phyloP scores from a whole-genome alignment of 495 filamentous ascomycete genomes.

The Xylaria intraflava region DNA sequence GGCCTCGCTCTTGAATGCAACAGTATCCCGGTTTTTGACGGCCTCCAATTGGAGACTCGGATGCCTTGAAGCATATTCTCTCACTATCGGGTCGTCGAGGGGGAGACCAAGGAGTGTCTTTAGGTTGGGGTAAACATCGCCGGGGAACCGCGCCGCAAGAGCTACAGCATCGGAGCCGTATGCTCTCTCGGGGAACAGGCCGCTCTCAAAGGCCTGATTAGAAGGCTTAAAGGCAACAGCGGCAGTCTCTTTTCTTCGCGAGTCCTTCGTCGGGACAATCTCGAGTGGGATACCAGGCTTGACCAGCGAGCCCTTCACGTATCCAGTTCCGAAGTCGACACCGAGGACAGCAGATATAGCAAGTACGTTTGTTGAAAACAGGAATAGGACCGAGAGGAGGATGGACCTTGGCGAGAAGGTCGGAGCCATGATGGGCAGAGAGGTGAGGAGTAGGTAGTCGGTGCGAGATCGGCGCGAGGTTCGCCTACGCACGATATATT shows the following conservation, averaged over 20 bases:
- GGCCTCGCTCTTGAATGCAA: constrained; percentile 64
- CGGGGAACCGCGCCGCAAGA: constrained; percentile 77
- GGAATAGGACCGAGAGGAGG: constrained; percentile 41
- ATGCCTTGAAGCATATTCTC: constrained; percentile 62
- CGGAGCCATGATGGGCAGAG: constrained; percentile 37
- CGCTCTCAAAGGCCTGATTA: constrained; percentile 49
- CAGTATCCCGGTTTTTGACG: constrained; percentile 57
- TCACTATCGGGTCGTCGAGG: constrained; percentile 53
- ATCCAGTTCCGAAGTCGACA: constrained; percentile 92
- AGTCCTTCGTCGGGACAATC: constrained; percentile 98
- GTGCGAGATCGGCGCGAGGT: constrained; percentile 21
- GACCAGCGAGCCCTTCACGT: constrained; percentile 92
- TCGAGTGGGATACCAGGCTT: constrained; percentile 98
- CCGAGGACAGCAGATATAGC: constrained; percentile 72
- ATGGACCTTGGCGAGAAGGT: constrained; percentile 36
- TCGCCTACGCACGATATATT: constrained; percentile 13
- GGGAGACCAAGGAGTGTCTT: constrained; percentile 76
- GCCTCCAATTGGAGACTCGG: constrained; percentile 57
- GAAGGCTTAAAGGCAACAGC: constrained; percentile 90
- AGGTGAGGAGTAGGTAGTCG: constrained; percentile 11
- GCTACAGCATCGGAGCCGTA: constrained; percentile 91
- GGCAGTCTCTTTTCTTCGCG: constrained; percentile 87
- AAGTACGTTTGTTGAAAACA: constrained; percentile 44
- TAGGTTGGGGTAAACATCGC: constrained; percentile 89
- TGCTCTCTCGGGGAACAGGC: constrained; percentile 73